A percentile compares a stretch with the other conserved stretches of the same genome.
Evolutionary conservation across 345 rosid genomes (phyloP).

Genomic region (Mallotus nudiflorus): DNA sequence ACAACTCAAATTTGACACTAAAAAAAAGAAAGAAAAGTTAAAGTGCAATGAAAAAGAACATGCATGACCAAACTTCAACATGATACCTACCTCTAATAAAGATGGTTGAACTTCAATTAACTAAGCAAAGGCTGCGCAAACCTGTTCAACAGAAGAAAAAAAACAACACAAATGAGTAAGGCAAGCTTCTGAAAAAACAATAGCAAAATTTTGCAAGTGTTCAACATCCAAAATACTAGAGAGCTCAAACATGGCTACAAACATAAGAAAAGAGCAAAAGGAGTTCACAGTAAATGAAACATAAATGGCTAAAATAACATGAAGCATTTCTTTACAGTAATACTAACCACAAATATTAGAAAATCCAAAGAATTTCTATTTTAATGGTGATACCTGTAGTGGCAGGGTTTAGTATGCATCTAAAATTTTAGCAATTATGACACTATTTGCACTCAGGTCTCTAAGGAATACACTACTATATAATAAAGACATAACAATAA

Average conservation of each 20-base stretch:
- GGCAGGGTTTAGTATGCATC: too few species aligned
- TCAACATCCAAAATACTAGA: neutral
- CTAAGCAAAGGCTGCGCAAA: slow-evolving; percentile 91
- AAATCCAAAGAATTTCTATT: too few species aligned
- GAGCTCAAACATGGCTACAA: slow-evolving; percentile 2
- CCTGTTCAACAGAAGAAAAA: slow-evolving; percentile 44
- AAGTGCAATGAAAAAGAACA: neutral
- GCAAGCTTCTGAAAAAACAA: slow-evolving; percentile 11
- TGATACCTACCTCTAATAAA: slow-evolving; percentile 64
- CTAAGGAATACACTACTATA: too few species aligned
- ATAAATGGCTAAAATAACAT: too few species aligned
- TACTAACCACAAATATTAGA: too few species aligned
- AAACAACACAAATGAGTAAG: slow-evolving; percentile 14
- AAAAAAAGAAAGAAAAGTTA: slow-evolving; percentile 8
- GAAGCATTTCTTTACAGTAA: too few species aligned
- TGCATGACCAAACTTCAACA: slow-evolving; percentile 8
- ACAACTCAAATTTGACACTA: neutral
- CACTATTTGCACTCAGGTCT: too few species aligned
- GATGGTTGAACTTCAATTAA: slow-evolving; percentile 76
- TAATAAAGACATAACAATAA: too few species aligned
- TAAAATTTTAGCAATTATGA: too few species aligned
- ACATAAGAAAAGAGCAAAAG: neutral
- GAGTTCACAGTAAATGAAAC: too few species aligned
- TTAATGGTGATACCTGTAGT: too few species aligned
- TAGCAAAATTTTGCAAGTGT: slow-evolving; percentile 7